These are phyloP conservation scores for Rachicladosporium sp. DNA, from an alignment of 2,329 filamentous ascomycete genomes.

Conservation along the genomic window DNA sequence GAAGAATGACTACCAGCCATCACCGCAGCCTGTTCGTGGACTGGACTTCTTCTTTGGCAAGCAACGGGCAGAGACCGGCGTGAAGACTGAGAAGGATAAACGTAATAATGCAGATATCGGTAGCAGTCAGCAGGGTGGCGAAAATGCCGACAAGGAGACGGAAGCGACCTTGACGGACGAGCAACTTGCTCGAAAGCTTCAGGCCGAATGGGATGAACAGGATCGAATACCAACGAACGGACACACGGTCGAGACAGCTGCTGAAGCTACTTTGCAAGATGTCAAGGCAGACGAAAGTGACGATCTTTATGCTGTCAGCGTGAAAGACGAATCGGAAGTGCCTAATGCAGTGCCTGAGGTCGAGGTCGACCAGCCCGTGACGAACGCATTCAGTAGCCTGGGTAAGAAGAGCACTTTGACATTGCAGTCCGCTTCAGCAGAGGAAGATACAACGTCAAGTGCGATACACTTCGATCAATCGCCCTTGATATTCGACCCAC, in stretches of 20 bases:
- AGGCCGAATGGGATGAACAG: constrained; percentile 71
- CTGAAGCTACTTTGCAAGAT: too few relatives aligned
- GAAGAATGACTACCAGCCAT: constrained; percentile 50
- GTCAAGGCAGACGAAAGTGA: too few relatives aligned
- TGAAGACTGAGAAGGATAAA: too few relatives aligned
- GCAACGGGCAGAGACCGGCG: constrained; percentile 31
- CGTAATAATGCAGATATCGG: background rate
- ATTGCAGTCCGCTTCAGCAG: constrained; percentile 63
- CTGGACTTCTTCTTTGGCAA: constrained; percentile 84
- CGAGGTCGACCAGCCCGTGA: background rate
- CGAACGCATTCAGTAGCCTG: constrained; percentile 2
- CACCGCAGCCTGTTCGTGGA: constrained; percentile 43
- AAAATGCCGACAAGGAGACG: constrained; percentile 5
- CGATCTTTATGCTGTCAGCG: too few relatives aligned
- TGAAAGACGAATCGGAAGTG: too few relatives aligned
- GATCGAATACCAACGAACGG: constrained; percentile 16
- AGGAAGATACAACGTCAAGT: constrained; percentile 63
- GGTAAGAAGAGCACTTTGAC: constrained; percentile 49
- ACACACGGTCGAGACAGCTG: too few relatives aligned
- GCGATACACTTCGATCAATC: constrained; percentile 76
- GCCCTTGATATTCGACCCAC: constrained; percentile 66
- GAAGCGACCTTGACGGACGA: constrained; percentile 57
- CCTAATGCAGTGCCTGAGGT: background rate
- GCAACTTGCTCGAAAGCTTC: constrained; percentile 66
- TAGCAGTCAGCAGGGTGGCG: background rate